phyloP scores from a whole-genome alignment of 2,329 filamentous ascomycete species.

The Gyromitra esculenta region DNA sequence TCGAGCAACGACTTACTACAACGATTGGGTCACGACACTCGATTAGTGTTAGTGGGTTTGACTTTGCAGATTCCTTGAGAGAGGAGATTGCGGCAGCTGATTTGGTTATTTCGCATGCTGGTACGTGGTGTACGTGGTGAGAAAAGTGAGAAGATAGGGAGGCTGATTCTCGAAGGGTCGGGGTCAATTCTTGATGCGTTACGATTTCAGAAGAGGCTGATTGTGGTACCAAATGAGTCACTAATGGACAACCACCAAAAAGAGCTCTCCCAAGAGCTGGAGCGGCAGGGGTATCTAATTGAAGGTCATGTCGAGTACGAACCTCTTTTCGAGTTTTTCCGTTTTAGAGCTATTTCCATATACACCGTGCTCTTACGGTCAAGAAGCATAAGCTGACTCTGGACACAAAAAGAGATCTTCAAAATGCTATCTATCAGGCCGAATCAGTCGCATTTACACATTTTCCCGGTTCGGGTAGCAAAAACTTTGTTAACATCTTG shows the following conservation, averaged over 20 bases:
- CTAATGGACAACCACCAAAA: conserved; percentile 91
- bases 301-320: conserved; percentile 73
- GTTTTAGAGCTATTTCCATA: not conserved
- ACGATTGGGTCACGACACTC: conserved; percentile 46
- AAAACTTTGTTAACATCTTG: conserved; percentile 61
- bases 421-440: conserved; percentile 48
- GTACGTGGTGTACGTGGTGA: conserved; percentile 64
- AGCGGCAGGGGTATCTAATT: conserved; percentile 78
- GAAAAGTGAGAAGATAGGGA: not conserved
- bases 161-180: conserved; percentile 62
- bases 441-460: conserved; percentile 52
- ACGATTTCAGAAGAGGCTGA: conserved; percentile 76
- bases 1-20: conserved; percentile 60
- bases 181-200: conserved; percentile 88
- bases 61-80: conserved; percentile 72
- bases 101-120: conserved; percentile 87
- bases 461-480: conserved; percentile 56
- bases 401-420: conserved; percentile 40
- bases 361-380: not conserved
- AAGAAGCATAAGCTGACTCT: not conserved
- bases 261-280: conserved; percentile 82
- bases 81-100: conserved; percentile 67
- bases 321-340: not conserved
- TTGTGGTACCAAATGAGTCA: conserved; percentile 85
- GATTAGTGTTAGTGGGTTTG: conserved; percentile 68